Conservation (phyloP, 2,329 filamentous ascomycete genomes). For the Eutypella sp. region DNA sequence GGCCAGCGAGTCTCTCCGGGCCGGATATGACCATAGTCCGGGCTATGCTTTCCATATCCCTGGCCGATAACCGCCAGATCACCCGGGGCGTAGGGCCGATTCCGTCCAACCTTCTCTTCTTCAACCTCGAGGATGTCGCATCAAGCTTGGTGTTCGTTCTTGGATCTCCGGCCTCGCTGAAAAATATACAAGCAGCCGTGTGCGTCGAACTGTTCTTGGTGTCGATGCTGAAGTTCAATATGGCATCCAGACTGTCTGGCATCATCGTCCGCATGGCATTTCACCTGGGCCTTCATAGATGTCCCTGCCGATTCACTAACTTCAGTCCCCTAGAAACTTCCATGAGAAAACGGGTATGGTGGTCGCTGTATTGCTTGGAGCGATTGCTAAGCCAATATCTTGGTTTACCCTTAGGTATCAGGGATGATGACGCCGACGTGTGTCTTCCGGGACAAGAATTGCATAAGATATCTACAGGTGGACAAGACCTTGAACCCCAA, state of each 20-base stretch:
- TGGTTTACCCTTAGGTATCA: conserved; percentile 49
- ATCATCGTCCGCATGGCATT: conserved; percentile 51
- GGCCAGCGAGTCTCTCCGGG: conserved; percentile 23
- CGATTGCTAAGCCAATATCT: conserved; percentile 52
- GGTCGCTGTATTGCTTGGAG: conserved; percentile 52
- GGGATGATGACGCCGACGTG: conserved; percentile 54
- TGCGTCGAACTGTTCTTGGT: conserved; percentile 50
- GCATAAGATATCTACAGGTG: conserved; percentile 23
- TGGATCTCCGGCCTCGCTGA: conserved; percentile 41
- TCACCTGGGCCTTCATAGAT: conserved; percentile 55
- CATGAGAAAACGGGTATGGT: conserved; percentile 49
- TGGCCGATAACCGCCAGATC: conserved; percentile 46
- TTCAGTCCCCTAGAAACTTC: conserved; percentile 42
- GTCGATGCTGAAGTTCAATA: conserved; percentile 51
- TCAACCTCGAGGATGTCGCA: conserved; percentile 44
- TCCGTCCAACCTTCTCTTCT: conserved; percentile 41
- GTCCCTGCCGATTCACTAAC: conserved; percentile 46
- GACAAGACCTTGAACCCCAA: too few species aligned
- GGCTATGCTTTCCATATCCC: conserved; percentile 47
- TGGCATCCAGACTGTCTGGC: conserved; percentile 51
- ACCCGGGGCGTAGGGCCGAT: conserved; percentile 23
- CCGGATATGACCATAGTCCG: conserved; percentile 39
- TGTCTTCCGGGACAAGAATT: conserved; percentile 47
- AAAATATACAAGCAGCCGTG: conserved; percentile 45
- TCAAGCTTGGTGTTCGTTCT: conserved; percentile 43